phyloP scores from a whole-genome alignment of 495 filamentous ascomycete species.

The Hypoxylon subgilvum region DNA sequence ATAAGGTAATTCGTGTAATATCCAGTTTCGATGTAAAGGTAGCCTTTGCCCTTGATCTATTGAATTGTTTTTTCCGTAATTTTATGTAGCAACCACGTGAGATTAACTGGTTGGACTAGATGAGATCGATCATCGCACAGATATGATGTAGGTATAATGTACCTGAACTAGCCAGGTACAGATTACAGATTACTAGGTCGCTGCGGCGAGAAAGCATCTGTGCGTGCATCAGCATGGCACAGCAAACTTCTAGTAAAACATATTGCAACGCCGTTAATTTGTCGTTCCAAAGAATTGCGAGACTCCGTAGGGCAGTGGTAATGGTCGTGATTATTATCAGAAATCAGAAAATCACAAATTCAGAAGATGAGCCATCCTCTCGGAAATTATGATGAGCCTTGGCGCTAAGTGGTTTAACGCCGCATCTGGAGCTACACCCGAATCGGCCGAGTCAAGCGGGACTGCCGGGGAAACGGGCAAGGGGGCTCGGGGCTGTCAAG shows the following conservation, averaged over 20 bases:
- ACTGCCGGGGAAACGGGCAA: slow-evolving; percentile 19
- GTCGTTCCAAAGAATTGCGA: slow-evolving; percentile 23
- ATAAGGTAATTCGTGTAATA: too few relatives aligned
- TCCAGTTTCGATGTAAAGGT: slow-evolving; percentile 23
- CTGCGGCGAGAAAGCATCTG: slow-evolving; percentile 12
- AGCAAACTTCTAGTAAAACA: background rate
- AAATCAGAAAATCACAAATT: background rate
- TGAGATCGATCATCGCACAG: background rate
- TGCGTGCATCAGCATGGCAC: background rate
- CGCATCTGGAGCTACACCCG: slow-evolving; percentile 11
- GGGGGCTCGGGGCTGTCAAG: background rate
- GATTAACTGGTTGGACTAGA: background rate
- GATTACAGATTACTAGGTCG: slow-evolving; percentile 9
- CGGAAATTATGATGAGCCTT: slow-evolving; percentile 40
- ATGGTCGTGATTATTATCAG: background rate
- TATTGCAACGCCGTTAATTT: slow-evolving; percentile 31
- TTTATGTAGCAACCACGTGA: slow-evolving; percentile 1
- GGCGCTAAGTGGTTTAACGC: slow-evolving; percentile 16
- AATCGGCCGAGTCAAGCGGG: slow-evolving; percentile 35
- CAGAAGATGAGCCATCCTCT: slow-evolving; percentile 25
- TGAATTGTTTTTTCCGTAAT: background rate
- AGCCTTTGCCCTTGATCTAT: slow-evolving; percentile 2
- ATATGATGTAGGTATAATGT: too few relatives aligned
- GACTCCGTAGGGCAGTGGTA: slow-evolving; percentile 12
- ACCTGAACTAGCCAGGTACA: too few relatives aligned